Percentiles rank a stretch among this genome's conserved stretches.
These are phyloP conservation scores for Phytopythium cucurbitacearum DNA, from an alignment of 352 stramenopile species.

Conservation along the genomic window DNA sequence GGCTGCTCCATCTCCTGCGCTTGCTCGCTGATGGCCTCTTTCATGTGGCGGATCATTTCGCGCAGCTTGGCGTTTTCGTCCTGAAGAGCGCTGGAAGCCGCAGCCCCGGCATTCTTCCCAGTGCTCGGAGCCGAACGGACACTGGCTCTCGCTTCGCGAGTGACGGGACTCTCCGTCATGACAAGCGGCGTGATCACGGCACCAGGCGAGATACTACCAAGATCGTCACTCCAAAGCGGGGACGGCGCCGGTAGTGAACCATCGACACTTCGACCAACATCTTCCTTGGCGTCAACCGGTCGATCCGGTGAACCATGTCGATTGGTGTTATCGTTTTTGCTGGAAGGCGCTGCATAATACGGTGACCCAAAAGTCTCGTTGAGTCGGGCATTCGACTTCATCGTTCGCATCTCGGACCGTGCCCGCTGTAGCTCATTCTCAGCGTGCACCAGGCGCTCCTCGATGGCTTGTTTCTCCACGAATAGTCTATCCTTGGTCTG, in stretches of 20 bases:
- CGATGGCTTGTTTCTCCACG: conserved; percentile 48
- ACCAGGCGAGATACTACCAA: conserved; percentile 47
- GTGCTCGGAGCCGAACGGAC: neutral
- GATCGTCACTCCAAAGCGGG: conserved; percentile 67
- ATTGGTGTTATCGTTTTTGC: neutral
- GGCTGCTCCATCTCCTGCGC: conserved; percentile 19
- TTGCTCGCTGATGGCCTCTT: conserved; percentile 55
- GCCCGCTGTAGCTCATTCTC: conserved; percentile 62
- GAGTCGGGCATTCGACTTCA: conserved; percentile 41
- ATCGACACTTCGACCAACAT: neutral
- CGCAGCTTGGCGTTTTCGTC: conserved; percentile 58
- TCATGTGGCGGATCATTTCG: conserved; percentile 79
- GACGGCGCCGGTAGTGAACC: conserved; percentile 24
- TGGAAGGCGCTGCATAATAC: conserved; percentile 9
- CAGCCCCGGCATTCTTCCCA: neutral
- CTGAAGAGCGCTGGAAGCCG: conserved; percentile 21
- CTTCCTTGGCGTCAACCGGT: too few relatives aligned
- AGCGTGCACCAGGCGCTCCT: conserved; percentile 51
- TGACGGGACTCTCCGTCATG: conserved; percentile 31
- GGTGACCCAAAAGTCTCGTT: conserved; percentile 42
- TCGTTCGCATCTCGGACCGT: conserved; percentile 38
- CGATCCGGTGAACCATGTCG: too few relatives aligned
- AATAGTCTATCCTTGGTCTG: conserved; percentile 48
- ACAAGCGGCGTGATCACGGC: conserved; percentile 43
- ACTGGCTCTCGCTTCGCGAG: neutral